phyloP scores from a whole-genome alignment of 345 rosid species.

The Ailanthus altissimus region DNA sequence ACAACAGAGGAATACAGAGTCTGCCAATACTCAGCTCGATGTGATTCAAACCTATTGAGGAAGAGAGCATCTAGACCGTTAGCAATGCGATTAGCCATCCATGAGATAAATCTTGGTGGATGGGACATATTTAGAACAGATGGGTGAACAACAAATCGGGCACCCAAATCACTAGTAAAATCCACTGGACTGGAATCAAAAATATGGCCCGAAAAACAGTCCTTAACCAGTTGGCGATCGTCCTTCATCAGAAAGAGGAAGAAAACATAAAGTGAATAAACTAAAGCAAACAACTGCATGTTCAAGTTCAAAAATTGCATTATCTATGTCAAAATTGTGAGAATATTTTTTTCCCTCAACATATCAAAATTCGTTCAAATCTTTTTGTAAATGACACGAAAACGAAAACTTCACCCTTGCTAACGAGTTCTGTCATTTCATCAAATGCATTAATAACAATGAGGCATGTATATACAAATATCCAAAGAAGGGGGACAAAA shows the following conservation, averaged over 20 bases:
- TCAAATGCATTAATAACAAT: background rate
- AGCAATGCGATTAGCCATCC: constrained; percentile 78
- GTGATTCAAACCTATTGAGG: constrained; percentile 81
- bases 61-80: constrained; percentile 81
- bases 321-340: background rate
- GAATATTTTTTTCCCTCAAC: background rate
- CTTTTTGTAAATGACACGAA: background rate
- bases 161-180: constrained; percentile 83
- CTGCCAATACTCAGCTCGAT: constrained; percentile 93
- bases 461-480: background rate
- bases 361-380: background rate
- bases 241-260: constrained; percentile 47
- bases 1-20: constrained; percentile 86
- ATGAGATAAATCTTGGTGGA: constrained; percentile 67
- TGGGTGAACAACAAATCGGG: constrained; percentile 74
- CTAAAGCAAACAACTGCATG: background rate
- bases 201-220: constrained; percentile 76
- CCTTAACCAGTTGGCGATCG: constrained; percentile 62
- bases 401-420: background rate
- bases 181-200: constrained; percentile 87
- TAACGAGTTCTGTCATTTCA: background rate
- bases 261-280: background rate
- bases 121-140: constrained; percentile 62
- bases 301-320: background rate
- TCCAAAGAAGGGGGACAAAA: background rate